Conservation (phyloP, 1,284 basidiomycete genomes). For the Amylostereum chailletii region DNA sequence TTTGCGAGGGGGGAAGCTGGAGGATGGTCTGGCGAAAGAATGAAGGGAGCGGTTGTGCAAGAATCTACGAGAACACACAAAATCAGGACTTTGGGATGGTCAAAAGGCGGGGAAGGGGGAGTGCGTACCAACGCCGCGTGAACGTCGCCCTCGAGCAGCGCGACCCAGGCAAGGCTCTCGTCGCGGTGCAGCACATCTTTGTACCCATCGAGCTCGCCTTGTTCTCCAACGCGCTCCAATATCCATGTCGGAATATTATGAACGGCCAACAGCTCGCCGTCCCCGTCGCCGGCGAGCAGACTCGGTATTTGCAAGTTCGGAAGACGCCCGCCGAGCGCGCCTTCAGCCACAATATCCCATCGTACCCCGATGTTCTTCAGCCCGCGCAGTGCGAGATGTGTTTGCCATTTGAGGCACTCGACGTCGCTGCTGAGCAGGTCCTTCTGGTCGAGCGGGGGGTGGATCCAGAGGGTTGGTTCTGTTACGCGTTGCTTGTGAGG, state of each 20-base stretch:
- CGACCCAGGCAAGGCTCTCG: slow-evolving; percentile 73
- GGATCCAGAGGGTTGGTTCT: slow-evolving; percentile 58
- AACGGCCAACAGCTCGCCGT: slow-evolving; percentile 49
- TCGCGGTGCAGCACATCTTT: slow-evolving; percentile 46
- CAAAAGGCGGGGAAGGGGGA: slow-evolving; percentile 1
- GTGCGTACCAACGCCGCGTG: slow-evolving; percentile 62
- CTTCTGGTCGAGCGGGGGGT: slow-evolving; percentile 31
- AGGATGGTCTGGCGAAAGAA: slow-evolving; percentile 27
- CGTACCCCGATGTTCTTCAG: slow-evolving; percentile 42
- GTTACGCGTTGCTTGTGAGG: slow-evolving; percentile 17
- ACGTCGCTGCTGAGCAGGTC: slow-evolving; percentile 60
- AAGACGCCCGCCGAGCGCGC: slow-evolving; percentile 54
- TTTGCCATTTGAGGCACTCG: slow-evolving; percentile 81
- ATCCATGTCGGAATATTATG: slow-evolving; percentile 66
- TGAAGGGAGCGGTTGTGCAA: slow-evolving; percentile 32
- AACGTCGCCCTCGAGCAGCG: slow-evolving; percentile 63
- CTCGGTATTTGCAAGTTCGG: slow-evolving; percentile 51
- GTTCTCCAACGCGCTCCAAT: slow-evolving; percentile 36
- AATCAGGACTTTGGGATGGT: background rate
- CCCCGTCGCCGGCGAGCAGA: slow-evolving; percentile 18
- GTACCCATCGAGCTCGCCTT: slow-evolving; percentile 56
- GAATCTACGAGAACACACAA: slow-evolving; percentile 26
- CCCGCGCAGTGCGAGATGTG: slow-evolving; percentile 66
- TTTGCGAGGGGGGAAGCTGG: slow-evolving; percentile 24
- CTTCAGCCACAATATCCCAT: slow-evolving; percentile 59